Evolutionary conservation across 345 rosid genomes (phyloP), one percentile per base, ranked within the genome.

Genomic region (Populus euphratica): DNA sequence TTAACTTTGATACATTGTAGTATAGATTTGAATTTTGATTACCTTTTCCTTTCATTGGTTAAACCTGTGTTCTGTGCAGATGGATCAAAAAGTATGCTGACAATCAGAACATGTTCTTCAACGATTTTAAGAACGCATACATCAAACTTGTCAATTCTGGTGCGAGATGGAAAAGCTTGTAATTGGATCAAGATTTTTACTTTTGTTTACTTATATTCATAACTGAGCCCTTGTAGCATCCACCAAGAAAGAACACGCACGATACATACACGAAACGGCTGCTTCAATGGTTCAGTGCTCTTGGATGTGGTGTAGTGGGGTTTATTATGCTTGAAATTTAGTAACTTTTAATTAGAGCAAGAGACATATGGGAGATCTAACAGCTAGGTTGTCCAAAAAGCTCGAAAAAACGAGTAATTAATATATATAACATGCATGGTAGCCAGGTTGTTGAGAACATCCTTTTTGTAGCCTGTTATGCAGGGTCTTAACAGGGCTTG

Each of bases 71-170:
- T 21, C 66, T 54, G 41, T 69, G 68, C 89, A 94, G 98, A 79
- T 94, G 97, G 98, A 91, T 94, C 77, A 75, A 81, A 73, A 81
- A 35, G 70, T 93, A 94, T 79, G 94, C 97, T 1, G 86, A 82
- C 25, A 80, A 91, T 80, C 91, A 93, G 84, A 81, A 87, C 69
- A 70, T 76, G 73, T 93, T 94, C 89, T 94, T 93, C 50, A 75
- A 87, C 77, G 97, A 94, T 86, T 94, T 93, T 84, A 91, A 85
- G 80, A 80, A 79, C 25, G 95, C 97, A 16, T 94, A 93, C 73
- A 50, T 85, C 71, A 94, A 93, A 86, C 88, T 94, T 21, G 93
- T 90, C 62, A 93, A 90, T 81, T 86, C 91, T 31, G 97, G 97
- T 73, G 98, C 93, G 50, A 87, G 81, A 76, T 93, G 92, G 97